Evolutionary conservation across 2,329 filamentous ascomycete species (phyloP).

Genomic region (Cladophialophora immunda): DNA sequence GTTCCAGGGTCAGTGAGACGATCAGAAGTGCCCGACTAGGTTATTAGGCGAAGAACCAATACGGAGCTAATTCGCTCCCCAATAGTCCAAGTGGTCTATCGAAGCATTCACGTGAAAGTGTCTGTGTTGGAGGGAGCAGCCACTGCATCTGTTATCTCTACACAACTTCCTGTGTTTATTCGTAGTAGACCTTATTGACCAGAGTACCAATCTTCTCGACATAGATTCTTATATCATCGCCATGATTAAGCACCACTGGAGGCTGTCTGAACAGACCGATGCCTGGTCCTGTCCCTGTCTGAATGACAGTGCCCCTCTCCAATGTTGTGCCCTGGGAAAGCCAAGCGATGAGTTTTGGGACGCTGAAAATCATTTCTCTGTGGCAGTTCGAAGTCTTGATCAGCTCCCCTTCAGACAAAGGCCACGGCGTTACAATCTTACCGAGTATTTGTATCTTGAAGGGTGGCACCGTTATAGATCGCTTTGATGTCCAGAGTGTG

Average conservation of each 20-base stretch:
- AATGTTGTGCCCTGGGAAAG: constrained; percentile 50
- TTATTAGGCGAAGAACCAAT: too few relatives aligned
- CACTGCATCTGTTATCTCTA: too few relatives aligned
- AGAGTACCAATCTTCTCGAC: constrained; percentile 59
- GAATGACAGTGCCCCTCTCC: constrained; percentile 48
- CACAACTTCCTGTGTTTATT: constrained; percentile 48
- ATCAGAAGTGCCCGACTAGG: too few relatives aligned
- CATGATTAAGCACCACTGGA: constrained; percentile 48
- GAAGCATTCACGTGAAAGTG: too few relatives aligned
- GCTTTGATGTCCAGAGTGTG: constrained; percentile 49
- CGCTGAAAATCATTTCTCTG: constrained; percentile 49
- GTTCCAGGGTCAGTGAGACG: too few relatives aligned
- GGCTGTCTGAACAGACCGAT: constrained; percentile 53
- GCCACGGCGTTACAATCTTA: neutral
- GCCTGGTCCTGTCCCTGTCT: constrained; percentile 53
- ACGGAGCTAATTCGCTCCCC: too few relatives aligned
- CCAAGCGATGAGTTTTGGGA: constrained; percentile 47
- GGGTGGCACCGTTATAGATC: constrained; percentile 19
- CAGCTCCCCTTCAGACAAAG: too few relatives aligned
- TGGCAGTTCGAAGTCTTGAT: too few relatives aligned
- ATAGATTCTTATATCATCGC: constrained; percentile 56
- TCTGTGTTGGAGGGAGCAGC: too few relatives aligned
- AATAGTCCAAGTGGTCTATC: too few relatives aligned
- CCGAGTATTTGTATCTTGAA: constrained; percentile 26
- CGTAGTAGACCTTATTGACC: constrained; percentile 47